phyloP scores from a whole-genome alignment of 1,139 yeast species.

The Saccharomycopsis hybrid region DNA sequence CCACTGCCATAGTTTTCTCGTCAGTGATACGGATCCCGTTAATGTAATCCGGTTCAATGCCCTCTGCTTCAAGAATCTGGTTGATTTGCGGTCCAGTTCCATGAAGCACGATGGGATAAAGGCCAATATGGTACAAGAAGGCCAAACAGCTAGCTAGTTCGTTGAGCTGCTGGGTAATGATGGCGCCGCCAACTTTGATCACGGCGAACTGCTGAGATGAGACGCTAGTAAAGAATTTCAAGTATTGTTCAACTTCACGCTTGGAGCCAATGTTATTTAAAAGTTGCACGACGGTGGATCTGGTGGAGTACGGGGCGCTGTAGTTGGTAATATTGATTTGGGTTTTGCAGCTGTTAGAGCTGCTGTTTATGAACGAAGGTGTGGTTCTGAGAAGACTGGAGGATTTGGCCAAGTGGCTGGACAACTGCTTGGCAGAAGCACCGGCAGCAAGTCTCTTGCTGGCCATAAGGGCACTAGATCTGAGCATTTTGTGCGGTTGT shows the following conservation, averaged over 20 bases:
- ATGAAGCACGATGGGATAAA: constrained; percentile 92
- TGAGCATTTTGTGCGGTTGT: no score
- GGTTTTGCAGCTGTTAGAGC: neutral
- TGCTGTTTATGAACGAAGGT: neutral
- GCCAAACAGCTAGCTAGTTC: constrained; percentile 95
- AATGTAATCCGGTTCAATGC: constrained; percentile 91
- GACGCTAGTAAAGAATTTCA: constrained; percentile 93
- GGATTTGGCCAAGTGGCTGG: no score
- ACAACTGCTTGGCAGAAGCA: neutral
- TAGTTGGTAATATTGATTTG: neutral
- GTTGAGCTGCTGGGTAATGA: constrained; percentile 92
- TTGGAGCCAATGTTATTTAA: constrained; percentile 94
- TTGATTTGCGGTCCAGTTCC: constrained; percentile 99
- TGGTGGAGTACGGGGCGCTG: constrained; percentile 67
- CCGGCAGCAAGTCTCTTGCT: neutral
- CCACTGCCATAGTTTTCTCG: constrained; percentile 91
- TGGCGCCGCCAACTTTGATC: constrained; percentile 98
- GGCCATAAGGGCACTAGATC: neutral
- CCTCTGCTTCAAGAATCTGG: constrained; percentile 85
- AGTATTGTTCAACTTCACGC: constrained; percentile 91
- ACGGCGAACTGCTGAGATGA: constrained; percentile 93
- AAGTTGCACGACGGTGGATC: constrained; percentile 92
- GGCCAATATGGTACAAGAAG: constrained; percentile 92
- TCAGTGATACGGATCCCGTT: constrained; percentile 97
- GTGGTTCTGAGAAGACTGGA: neutral